Base-by-base conservation (phyloP, 139 green algal species). In the Micractinium sp. region DNA sequence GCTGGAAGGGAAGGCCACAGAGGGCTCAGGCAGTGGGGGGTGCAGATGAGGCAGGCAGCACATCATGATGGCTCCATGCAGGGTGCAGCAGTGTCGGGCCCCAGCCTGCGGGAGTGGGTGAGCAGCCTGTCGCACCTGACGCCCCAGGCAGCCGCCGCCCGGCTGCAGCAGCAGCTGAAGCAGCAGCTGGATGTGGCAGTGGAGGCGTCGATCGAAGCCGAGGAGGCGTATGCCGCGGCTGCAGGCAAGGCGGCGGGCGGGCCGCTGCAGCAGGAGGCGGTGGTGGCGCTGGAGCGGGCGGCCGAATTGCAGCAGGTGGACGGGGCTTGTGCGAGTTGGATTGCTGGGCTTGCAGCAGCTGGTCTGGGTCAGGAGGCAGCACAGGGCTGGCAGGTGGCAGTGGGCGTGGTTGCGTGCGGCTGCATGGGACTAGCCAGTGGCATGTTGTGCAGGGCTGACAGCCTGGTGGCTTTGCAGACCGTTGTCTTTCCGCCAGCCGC, bases 291-390 rank as follows among this genome's bases (percentile, higher is more conserved):
- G 80, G 85, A 95, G 87, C 78, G 90, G 73, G 93, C 92, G 13
- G 76, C 89, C 0, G 90, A 81, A 27, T 88, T 92, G 67, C 92
- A 96, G 66, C 81, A 93, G 87, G 93, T 95, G 89, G 38, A 86
- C n/a, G n/a, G n/a, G n/a, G n/a, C n/a, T n/a, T n/a, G n/a, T n/a
- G n/a, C n/a, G n/a, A n/a, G n/a, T n/a, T n/a, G n/a, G n/a, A n/a
- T n/a, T n/a, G n/a, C n/a, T n/a, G n/a, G n/a, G n/a, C n/a, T n/a
- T n/a, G n/a, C n/a, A n/a, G n/a, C n/a, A n/a, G n/a, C n/a, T n/a
- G n/a, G n/a, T n/a, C n/a, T n/a, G n/a, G n/a, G n/a, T n/a, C n/a
- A n/a, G n/a, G n/a, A n/a, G n/a, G n/a, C n/a, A n/a, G n/a, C n/a
- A n/a, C n/a, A n/a, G n/a, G n/a, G n/a, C n/a, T n/a, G n/a, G n/a